Evolutionary conservation across 441 rosid species (phyloP).

Genomic region (Francoa sonchifolia): DNA sequence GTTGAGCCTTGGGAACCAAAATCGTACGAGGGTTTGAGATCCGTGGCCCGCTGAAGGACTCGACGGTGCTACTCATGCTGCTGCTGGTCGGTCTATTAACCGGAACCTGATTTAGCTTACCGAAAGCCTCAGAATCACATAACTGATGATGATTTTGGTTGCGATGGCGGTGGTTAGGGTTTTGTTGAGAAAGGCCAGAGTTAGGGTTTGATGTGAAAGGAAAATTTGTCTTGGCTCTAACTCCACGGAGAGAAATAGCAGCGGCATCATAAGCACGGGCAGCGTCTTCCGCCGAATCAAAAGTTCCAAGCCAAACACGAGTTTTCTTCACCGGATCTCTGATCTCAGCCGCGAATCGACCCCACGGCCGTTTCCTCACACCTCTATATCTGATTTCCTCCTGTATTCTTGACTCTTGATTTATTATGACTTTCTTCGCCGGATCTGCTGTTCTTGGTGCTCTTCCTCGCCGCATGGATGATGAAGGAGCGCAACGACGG

Average conservation of each 20-base stretch:
- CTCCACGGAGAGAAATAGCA: constrained; percentile 20
- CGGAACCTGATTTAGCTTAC: constrained; percentile 2
- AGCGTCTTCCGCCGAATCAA: constrained; percentile 24
- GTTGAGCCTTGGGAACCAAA: constrained; percentile 3
- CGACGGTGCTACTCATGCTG: constrained; percentile 28
- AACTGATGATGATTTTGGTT: too few species aligned
- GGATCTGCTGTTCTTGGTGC: not conserved
- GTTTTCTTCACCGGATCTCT: constrained; percentile 25
- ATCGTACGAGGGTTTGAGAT: not conserved
- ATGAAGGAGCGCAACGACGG: not conserved
- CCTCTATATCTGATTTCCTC: constrained; percentile 19
- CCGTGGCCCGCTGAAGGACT: constrained; percentile 24
- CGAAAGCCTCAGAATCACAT: too few species aligned
- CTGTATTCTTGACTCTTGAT: too few species aligned
- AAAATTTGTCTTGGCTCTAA: constrained; percentile 23
- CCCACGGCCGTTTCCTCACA: constrained; percentile 28
- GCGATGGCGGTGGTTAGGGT: too few species aligned
- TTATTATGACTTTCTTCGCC: too few species aligned
- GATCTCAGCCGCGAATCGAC: constrained; percentile 28
- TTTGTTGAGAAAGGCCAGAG: too few species aligned
- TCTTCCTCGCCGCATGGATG: constrained; percentile 13
- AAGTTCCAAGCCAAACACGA: constrained; percentile 27
- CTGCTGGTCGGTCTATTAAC: constrained; percentile 19
- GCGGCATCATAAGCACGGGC: constrained; percentile 25
- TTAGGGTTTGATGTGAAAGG: constrained; percentile 11